Evolutionary conservation across 805 yeast genomes (phyloP), one percentile per base, ranked within the genome.

Genomic region (Metschnikowia chrysomelidarum): DNA sequence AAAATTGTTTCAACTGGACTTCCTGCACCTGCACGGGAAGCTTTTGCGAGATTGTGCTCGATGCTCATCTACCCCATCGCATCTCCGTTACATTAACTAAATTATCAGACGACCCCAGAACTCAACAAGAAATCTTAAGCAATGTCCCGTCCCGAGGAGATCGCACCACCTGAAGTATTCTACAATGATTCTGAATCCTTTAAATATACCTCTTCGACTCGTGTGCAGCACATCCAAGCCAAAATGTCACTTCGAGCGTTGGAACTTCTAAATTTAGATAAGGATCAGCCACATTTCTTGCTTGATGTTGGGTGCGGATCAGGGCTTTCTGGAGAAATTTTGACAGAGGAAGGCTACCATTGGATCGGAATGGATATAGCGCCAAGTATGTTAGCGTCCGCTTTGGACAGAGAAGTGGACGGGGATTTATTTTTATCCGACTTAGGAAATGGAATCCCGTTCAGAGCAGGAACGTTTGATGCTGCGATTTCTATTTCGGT

Each of bases 321-420:
- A 0, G 98, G 98, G 0, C 73, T 93, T 12, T 80, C 93, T 23
- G 98, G 98, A 5, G 98, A 93, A 56, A 91, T 93, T 22, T 65
- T 93, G 27, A 78, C 91, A 0, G 95, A 93, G 53, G 98, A 93
- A 57, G 95, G 95, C 6, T 95, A 87, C 55, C 68, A 80, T 38
- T 93, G 98, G 98, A 66, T 87, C 26, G 98, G 98, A 5, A 79
- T 93, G 87, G 98, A 93, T 62, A 93, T 93, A 32, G 78, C 98
- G 0, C 91, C 97, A 1, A 81, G 91, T 30, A 93, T 93, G 98
- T 70, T 93, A 49, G 96, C 96, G 1, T 85, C 94, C 3, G 98
- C 95, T 0, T 63, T 93, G 21, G 96, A 88, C 50, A 71, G 96
- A 56, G 96, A 85, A 22, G 82, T 87, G 10, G 97, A 87, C 37